These are phyloP conservation scores for Diaporthe nobilis DNA, from an alignment of 2,329 filamentous ascomycete genomes.

Conservation along the genomic window DNA sequence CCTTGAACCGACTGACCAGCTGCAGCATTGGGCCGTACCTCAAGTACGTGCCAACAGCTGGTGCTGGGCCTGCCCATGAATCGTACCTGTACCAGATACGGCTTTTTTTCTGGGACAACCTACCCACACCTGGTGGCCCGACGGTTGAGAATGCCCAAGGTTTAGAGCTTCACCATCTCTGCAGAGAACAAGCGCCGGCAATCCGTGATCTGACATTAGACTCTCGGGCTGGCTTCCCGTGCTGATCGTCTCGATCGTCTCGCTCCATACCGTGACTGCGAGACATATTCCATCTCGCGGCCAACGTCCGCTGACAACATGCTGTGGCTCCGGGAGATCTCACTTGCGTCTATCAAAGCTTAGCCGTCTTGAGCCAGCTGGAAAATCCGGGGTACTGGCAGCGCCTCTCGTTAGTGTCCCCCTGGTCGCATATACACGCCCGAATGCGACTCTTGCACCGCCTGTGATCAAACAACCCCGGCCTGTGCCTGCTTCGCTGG, in stretches of 20 bases:
- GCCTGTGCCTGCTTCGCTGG: constrained; percentile 11
- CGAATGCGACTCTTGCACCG: constrained; percentile 20
- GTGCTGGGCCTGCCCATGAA: constrained; percentile 54
- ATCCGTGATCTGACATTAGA: constrained; percentile 31
- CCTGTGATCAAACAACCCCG: background rate
- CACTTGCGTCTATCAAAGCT: constrained; percentile 33
- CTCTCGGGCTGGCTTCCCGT: constrained; percentile 21
- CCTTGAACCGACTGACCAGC: constrained; percentile 29
- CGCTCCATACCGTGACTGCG: constrained; percentile 16
- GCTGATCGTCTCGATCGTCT: constrained; percentile 25
- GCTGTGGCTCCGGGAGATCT: constrained; percentile 26
- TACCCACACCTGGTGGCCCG: constrained; percentile 51
- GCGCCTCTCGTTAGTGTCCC: constrained; percentile 23
- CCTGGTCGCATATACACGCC: constrained; percentile 19
- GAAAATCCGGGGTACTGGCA: constrained; percentile 25
- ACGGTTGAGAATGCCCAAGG: background rate
- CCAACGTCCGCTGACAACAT: constrained; percentile 21
- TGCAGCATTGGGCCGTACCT: constrained; percentile 20
- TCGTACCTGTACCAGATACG: constrained; percentile 65
- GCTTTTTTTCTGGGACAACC: constrained; percentile 64
- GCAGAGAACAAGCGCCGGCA: constrained; percentile 4
- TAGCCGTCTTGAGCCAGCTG: constrained; percentile 28
- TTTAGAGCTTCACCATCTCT: constrained; percentile 4
- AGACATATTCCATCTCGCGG: constrained; percentile 1
- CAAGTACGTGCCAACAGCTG: constrained; percentile 29